These are phyloP conservation scores for Lichtheimia corymbifera DNA, from an alignment of 371 early-diverging fungal genomes.

Conservation along the genomic window DNA sequence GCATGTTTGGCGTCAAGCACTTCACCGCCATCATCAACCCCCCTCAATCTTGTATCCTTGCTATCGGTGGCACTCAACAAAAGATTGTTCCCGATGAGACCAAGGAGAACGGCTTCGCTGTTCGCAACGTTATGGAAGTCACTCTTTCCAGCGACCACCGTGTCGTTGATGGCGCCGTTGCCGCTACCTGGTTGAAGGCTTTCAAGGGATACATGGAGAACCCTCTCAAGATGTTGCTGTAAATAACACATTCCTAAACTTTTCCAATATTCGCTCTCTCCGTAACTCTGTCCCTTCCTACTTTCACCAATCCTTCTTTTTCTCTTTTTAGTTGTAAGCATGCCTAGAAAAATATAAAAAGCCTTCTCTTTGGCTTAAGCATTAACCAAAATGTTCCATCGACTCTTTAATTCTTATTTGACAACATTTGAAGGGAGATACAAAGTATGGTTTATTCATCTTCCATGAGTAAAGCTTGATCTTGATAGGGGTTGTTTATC, in stretches of 20 bases:
- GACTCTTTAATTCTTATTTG: no score
- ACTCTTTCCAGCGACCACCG: slow-evolving; percentile 96
- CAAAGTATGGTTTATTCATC: neutral
- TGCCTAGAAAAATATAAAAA: no score
- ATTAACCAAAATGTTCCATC: no score
- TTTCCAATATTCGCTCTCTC: neutral
- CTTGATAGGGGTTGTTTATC: neutral
- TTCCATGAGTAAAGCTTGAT: neutral
- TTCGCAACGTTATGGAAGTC: slow-evolving; percentile 78
- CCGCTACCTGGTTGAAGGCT: slow-evolving; percentile 89
- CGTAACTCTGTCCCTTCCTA: no score
- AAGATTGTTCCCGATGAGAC: slow-evolving; percentile 81
- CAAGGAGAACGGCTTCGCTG: slow-evolving; percentile 61
- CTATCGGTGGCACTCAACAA: slow-evolving; percentile 86
- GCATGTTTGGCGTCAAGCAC: slow-evolving; percentile 93
- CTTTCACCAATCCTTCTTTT: no score
- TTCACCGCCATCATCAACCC: slow-evolving; percentile 99
- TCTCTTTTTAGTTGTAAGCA: no score
- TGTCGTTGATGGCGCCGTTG: slow-evolving; percentile 96
- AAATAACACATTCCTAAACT: slow-evolving; percentile 31
- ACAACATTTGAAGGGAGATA: no score
- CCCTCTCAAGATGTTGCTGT: slow-evolving; percentile 93
- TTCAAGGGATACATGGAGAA: slow-evolving; percentile 96
- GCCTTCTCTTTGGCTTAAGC: no score
- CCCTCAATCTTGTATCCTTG: slow-evolving; percentile 93